Conservation (phyloP, 352 stramenopile species). For the Pythium volutum region DNA sequence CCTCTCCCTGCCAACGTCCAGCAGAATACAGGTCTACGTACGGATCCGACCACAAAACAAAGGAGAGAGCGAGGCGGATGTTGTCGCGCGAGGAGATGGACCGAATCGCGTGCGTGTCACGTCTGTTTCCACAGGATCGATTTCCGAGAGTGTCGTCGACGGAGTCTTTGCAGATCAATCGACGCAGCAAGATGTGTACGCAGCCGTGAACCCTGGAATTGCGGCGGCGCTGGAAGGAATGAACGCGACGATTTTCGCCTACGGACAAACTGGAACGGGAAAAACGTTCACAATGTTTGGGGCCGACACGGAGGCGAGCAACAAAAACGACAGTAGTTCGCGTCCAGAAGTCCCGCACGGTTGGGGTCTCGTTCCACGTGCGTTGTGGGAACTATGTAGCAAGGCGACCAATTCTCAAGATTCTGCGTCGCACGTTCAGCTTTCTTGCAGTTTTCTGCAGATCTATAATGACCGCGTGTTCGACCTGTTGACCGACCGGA, state of each 20-base stretch:
- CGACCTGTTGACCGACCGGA: constrained; percentile 81
- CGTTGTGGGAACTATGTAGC: constrained; percentile 66
- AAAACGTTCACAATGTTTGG: constrained; percentile 94
- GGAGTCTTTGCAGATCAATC: constrained; percentile 58
- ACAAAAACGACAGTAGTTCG: neutral
- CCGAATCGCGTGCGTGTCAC: constrained; percentile 27
- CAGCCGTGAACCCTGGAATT: constrained; percentile 58
- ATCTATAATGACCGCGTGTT: constrained; percentile 95
- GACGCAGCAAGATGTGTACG: constrained; percentile 82
- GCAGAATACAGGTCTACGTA: constrained; percentile 63
- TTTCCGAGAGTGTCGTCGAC: constrained; percentile 74
- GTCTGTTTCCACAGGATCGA: constrained; percentile 7
- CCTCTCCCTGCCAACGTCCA: neutral
- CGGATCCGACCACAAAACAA: constrained; percentile 49
- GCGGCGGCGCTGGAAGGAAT: constrained; percentile 70
- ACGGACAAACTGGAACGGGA: constrained; percentile 89
- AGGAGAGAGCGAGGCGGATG: constrained; percentile 24
- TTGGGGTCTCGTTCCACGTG: constrained; percentile 82
- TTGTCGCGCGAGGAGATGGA: constrained; percentile 34
- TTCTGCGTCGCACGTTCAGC: constrained; percentile 28
- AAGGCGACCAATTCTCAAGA: neutral
- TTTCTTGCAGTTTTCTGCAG: constrained; percentile 89
- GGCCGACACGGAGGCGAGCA: constrained; percentile 22
- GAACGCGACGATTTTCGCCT: constrained; percentile 91
- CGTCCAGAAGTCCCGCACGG: neutral